Conservation (phyloP, 805 yeast species). For the Grigorovia humatica region DNA sequence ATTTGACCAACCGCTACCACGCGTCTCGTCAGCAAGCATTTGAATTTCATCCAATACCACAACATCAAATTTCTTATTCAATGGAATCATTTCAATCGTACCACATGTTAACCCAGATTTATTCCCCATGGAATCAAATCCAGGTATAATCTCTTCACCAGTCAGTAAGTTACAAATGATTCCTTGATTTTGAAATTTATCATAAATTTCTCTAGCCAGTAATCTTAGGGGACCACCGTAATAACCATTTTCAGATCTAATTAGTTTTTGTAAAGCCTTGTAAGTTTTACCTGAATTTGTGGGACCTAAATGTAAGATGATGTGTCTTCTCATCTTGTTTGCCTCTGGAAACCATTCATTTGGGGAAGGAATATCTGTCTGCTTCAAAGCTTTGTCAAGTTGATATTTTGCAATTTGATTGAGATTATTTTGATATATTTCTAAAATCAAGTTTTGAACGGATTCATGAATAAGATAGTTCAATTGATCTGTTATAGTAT, state of each 20-base stretch:
- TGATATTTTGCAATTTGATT: not conserved
- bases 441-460: not conserved
- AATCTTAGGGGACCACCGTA: conserved; percentile 92
- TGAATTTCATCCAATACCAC: conserved; percentile 94
- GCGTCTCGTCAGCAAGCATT: conserved; percentile 66
- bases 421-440: too few relatives aligned
- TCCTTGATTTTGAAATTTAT: conserved; percentile 57
- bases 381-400: too few relatives aligned
- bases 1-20: conserved; percentile 94
- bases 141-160: conserved; percentile 86
- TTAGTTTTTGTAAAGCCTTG: conserved; percentile 61
- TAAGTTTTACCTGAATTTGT: conserved; percentile 95
- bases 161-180: conserved; percentile 75
- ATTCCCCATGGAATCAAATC: conserved; percentile 57
- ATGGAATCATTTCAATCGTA: conserved; percentile 88
- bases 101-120: conserved; percentile 74
- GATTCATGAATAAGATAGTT: not conserved
- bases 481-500: not conserved
- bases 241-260: conserved; percentile 60
- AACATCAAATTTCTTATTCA: conserved; percentile 59
- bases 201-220: conserved; percentile 85
- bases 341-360: conserved; percentile 81
- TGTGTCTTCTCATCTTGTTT: conserved; percentile 62
- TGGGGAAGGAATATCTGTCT: conserved; percentile 44
- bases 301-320: conserved; percentile 94